phyloP scores from a whole-genome alignment of 1,139 yeast species.

The Candida tropicalis region DNA sequence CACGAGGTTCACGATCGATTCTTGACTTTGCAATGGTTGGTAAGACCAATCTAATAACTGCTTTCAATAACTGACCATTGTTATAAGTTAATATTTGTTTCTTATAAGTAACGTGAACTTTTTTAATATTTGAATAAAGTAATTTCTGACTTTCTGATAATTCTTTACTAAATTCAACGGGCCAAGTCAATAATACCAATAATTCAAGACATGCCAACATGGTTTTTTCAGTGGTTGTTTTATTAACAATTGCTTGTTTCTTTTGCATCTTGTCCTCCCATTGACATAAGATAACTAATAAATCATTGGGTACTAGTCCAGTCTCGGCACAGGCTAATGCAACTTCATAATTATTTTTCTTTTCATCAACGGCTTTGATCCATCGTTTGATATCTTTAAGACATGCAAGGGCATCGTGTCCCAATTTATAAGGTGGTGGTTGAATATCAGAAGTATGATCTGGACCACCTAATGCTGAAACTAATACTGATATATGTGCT shows the following conservation, averaged over 20 bases:
- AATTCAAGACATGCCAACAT: constrained; percentile 76
- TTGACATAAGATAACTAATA: constrained; percentile 71
- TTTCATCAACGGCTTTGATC: constrained; percentile 83
- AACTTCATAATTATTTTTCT: constrained; percentile 68
- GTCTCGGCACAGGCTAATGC: constrained; percentile 88
- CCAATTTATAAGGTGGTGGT: constrained; percentile 68
- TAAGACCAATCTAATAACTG: constrained; percentile 69
- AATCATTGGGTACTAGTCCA: constrained; percentile 71
- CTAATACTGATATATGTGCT: constrained; percentile 71
- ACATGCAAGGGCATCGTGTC: constrained; percentile 91
- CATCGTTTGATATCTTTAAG: constrained; percentile 85
- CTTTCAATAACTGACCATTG: constrained; percentile 65
- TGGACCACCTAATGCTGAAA: constrained; percentile 81
- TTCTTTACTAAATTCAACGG: constrained; percentile 52
- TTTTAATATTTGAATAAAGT: constrained; percentile 60
- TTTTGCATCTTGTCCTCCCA: constrained; percentile 56
- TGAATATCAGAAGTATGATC: constrained; percentile 53
- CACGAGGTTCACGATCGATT: constrained; percentile 66
- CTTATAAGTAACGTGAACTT: constrained; percentile 73
- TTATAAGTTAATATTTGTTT: constrained; percentile 61
- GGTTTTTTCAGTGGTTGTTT: constrained; percentile 54
- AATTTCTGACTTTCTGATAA: constrained; percentile 59
- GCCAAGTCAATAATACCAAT: constrained; percentile 87
- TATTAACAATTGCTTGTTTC: constrained; percentile 30
- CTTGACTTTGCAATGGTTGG: constrained; percentile 62